phyloP scores from a whole-genome alignment of 371 early-diverging fungal genomes.

The Massospora cicadina region DNA sequence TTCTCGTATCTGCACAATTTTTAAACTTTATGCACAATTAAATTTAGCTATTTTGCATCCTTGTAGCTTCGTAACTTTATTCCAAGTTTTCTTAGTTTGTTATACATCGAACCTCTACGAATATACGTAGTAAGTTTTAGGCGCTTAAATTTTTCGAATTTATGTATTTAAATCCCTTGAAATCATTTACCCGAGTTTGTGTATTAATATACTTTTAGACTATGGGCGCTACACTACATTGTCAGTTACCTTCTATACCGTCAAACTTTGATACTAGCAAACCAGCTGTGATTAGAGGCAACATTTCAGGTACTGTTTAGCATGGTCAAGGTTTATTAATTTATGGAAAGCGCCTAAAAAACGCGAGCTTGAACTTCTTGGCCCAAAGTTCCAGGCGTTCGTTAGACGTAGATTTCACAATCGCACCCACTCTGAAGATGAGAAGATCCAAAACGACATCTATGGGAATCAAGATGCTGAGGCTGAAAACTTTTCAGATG shows the following conservation, averaged over 20 bases:
- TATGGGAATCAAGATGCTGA: conserved; percentile 24
- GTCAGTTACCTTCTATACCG: neutral
- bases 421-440: conserved; percentile 50
- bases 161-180: too few species aligned
- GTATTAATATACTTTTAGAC: too few species aligned
- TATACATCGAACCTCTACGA: too few species aligned
- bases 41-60: too few species aligned
- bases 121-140: too few species aligned
- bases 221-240: neutral
- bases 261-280: conserved; percentile 1
- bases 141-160: too few species aligned
- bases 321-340: neutral
- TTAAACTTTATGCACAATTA: too few species aligned
- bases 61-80: too few species aligned
- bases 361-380: conserved; percentile 27
- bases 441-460: conserved; percentile 22
- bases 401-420: conserved; percentile 47
- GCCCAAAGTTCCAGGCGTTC: conserved; percentile 43
- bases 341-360: neutral
- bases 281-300: neutral
- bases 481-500: conserved; percentile 28
- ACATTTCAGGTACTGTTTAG: neutral
- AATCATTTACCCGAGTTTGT: too few species aligned
- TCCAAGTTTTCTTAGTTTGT: too few species aligned
- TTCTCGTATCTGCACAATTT: too few species aligned